These are phyloP conservation scores for Trichoderma harzianum DNA, from an alignment of 2,329 filamentous ascomycete genomes.

Conservation along the genomic window DNA sequence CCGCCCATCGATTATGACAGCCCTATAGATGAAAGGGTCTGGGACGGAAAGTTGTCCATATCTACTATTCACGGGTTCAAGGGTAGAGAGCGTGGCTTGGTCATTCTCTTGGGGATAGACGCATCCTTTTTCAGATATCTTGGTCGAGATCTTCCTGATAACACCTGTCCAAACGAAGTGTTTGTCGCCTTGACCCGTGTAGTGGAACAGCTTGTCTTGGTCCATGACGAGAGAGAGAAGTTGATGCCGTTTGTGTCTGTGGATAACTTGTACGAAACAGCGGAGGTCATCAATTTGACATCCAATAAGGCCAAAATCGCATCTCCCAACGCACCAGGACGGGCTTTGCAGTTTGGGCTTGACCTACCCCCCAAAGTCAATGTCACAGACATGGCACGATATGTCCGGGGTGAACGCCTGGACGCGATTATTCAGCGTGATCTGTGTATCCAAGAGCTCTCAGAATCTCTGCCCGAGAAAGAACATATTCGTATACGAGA, in stretches of 20 bases:
- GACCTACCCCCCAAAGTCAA: constrained; percentile 7
- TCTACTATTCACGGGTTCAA: constrained; percentile 35
- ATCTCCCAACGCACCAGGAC: constrained; percentile 6
- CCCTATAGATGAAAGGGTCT: constrained; percentile 26
- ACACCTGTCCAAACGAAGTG: constrained; percentile 28
- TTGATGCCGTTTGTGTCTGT: constrained; percentile 28
- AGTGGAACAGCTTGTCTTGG: constrained; percentile 28
- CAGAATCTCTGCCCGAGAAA: neutral
- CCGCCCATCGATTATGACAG: neutral
- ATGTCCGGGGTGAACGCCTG: constrained; percentile 26
- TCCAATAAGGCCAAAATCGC: neutral
- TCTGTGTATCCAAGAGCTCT: constrained; percentile 20
- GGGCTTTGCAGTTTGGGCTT: constrained; percentile 20
- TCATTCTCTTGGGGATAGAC: constrained; percentile 29
- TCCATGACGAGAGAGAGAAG: constrained; percentile 21
- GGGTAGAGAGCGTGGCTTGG: constrained; percentile 29
- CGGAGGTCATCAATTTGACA: constrained; percentile 13
- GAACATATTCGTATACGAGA: neutral
- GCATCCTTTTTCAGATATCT: constrained; percentile 26
- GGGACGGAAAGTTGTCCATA: constrained; percentile 29
- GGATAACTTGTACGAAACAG: constrained; percentile 21
- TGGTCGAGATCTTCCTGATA: constrained; percentile 28
- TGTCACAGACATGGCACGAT: constrained; percentile 26
- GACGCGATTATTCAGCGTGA: constrained; percentile 20
- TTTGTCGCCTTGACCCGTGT: constrained; percentile 33